Evolutionary conservation across 169 alveolate genomes (phyloP).

Genomic region (Theileria luwenshuni): DNA sequence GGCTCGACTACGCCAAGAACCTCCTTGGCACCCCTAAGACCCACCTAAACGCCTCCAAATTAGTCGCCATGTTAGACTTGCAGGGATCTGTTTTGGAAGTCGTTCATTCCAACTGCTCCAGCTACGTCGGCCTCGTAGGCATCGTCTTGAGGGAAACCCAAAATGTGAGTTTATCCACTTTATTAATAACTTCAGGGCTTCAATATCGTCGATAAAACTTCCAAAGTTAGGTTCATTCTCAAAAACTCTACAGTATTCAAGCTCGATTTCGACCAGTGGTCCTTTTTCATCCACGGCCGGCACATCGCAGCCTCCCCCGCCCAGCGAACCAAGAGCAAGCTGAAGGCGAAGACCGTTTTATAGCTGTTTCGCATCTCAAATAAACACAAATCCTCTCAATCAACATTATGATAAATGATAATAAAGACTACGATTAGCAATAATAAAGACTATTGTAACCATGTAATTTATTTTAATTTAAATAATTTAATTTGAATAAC

Average conservation of each 20-base stretch:
- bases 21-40: conserved; percentile 33
- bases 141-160: conserved; percentile 58
- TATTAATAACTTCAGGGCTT: conserved; percentile 25
- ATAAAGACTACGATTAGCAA: background rate
- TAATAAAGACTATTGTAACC: background rate
- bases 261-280: conserved; percentile 32
- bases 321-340: conserved; percentile 51
- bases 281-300: conserved; percentile 53
- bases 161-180: conserved; percentile 26
- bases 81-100: conserved; percentile 59
- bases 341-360: conserved; percentile 28
- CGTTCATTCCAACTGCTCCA: conserved; percentile 37
- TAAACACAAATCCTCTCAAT: too few relatives aligned
- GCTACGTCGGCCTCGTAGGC: conserved; percentile 58
- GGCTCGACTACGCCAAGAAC: conserved; percentile 53
- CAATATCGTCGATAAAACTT: conserved; percentile 32
- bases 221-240: conserved; percentile 35
- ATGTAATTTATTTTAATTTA: background rate
- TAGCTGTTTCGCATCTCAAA: conserved; percentile 5
- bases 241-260: conserved; percentile 45
- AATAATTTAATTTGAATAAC: background rate
- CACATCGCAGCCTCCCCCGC: conserved; percentile 62
- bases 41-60: conserved; percentile 31
- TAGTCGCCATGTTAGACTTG: conserved; percentile 54
- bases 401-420: too few relatives aligned